Conservation (phyloP, 768 basidiomycete species). For the Dioszegia aurantiaca region DNA sequence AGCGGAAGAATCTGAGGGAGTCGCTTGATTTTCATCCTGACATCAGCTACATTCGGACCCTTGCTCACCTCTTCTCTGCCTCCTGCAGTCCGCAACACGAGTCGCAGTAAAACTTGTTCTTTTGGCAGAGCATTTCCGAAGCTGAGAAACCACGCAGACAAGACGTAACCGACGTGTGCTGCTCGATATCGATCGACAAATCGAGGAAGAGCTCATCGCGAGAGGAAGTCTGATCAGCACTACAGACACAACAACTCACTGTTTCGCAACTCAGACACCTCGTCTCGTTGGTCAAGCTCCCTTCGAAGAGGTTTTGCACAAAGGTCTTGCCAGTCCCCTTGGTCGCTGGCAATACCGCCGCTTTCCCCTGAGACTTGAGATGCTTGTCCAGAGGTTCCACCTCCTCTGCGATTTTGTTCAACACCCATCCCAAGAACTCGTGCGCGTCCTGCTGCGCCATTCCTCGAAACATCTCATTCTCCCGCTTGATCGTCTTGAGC, state of each 20-base stretch:
- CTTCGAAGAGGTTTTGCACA: constrained; percentile 90
- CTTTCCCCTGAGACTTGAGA: constrained; percentile 21
- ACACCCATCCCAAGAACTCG: constrained; percentile 90
- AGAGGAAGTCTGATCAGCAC: constrained; percentile 67
- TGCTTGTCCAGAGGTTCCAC: constrained; percentile 61
- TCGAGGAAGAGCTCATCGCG: constrained; percentile 96
- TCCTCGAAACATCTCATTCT: constrained; percentile 85
- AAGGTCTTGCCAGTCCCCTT: constrained; percentile 59
- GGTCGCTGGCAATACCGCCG: constrained; percentile 18
- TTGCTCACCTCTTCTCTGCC: constrained; percentile 90
- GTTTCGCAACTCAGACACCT: constrained; percentile 97
- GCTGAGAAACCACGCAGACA: constrained; percentile 96
- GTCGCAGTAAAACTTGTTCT: constrained; percentile 98
- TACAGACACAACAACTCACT: constrained; percentile 56
- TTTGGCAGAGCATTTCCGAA: constrained; percentile 96
- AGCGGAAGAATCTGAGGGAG: constrained; percentile 91
- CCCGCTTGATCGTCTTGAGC: constrained; percentile 86
- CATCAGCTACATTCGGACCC: neutral
- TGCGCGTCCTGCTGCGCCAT: constrained; percentile 98
- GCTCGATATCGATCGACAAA: constrained; percentile 98
- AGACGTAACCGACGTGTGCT: constrained; percentile 92
- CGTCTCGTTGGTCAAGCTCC: constrained; percentile 91
- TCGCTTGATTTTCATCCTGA: constrained; percentile 97
- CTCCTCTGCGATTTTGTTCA: constrained; percentile 92
- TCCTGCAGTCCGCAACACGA: constrained; percentile 94